phyloP scores from a whole-genome alignment of 805 yeast species.

The Saccharomycopsis sp. region DNA sequence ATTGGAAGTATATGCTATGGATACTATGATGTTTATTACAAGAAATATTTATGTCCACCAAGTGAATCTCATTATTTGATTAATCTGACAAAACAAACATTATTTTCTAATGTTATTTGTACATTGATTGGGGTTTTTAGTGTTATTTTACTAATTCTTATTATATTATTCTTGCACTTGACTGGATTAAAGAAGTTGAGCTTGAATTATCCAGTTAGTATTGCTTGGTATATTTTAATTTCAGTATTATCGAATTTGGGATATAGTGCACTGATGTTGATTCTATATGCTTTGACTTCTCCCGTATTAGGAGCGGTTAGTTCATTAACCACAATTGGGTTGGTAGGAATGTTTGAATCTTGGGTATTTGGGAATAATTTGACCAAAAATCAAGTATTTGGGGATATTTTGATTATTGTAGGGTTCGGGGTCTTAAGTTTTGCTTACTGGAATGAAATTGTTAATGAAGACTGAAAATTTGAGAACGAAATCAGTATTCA shows the following conservation, averaged over 20 bases:
- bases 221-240: conserved; percentile 35
- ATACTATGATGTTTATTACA: conserved; percentile 74
- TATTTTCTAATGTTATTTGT: conserved; percentile 73
- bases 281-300: conserved; percentile 73
- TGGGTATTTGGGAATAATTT: conserved; percentile 48
- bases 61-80: conserved; percentile 20
- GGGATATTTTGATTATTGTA: conserved; percentile 55
- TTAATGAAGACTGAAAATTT: too few species aligned
- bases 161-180: conserved; percentile 20
- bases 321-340: conserved; percentile 62
- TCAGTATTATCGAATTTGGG: conserved; percentile 55
- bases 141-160: conserved; percentile 19
- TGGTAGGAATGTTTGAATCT: conserved; percentile 76
- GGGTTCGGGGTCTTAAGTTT: conserved; percentile 58
- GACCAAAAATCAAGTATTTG: conserved; percentile 46
- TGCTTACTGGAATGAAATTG: conserved; percentile 11
- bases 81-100: conserved; percentile 56
- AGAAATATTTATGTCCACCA: conserved; percentile 67
- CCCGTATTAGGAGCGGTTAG: conserved; percentile 71
- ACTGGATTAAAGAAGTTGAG: conserved; percentile 35
- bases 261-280: conserved; percentile 62
- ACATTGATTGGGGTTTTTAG: conserved; percentile 56
- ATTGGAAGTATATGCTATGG: conserved; percentile 73
- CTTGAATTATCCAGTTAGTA: conserved; percentile 18
- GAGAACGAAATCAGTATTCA: too few species aligned